These are phyloP conservation scores for Suillus hirtellus DNA, from an alignment of 768 basidiomycete genomes.

Conservation along the genomic window DNA sequence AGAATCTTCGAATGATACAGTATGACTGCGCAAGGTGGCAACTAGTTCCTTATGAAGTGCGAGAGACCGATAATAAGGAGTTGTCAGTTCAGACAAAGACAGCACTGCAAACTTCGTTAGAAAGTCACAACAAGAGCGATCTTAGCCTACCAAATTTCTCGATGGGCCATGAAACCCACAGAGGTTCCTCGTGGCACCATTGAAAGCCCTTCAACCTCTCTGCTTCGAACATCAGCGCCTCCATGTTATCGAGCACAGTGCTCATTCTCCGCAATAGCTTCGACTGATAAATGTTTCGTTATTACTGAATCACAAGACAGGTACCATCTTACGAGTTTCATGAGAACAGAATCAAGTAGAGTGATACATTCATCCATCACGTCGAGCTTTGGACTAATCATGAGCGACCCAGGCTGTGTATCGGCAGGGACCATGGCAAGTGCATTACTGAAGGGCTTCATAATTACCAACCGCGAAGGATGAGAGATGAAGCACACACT, in stretches of 20 bases:
- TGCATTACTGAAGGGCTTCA: slow-evolving; percentile 51
- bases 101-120: slow-evolving; percentile 41
- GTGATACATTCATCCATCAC: slow-evolving; percentile 66
- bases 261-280: slow-evolving; percentile 73
- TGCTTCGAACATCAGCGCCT: slow-evolving; percentile 65
- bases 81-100: slow-evolving; percentile 54
- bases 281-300: slow-evolving; percentile 41
- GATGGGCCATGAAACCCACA: slow-evolving; percentile 83
- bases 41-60: slow-evolving; percentile 55
- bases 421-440: slow-evolving; percentile 53
- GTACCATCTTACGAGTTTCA: slow-evolving; percentile 59
- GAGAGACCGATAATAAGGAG: slow-evolving; percentile 69
- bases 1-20: slow-evolving; percentile 68
- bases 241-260: slow-evolving; percentile 60
- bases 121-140: neutral
- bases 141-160: slow-evolving; percentile 64
- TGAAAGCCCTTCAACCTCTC: slow-evolving; percentile 68
- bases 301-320: neutral
- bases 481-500: slow-evolving; percentile 49
- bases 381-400: slow-evolving; percentile 66
- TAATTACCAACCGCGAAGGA: neutral
- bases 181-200: slow-evolving; percentile 69
- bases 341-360: slow-evolving; percentile 57
- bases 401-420: slow-evolving; percentile 52
- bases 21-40: slow-evolving; percentile 60